Percentiles rank a stretch among this genome's conserved stretches.
Conservation (phyloP, 2,329 filamentous ascomycete species). For the Fusarium papillatum region DNA sequence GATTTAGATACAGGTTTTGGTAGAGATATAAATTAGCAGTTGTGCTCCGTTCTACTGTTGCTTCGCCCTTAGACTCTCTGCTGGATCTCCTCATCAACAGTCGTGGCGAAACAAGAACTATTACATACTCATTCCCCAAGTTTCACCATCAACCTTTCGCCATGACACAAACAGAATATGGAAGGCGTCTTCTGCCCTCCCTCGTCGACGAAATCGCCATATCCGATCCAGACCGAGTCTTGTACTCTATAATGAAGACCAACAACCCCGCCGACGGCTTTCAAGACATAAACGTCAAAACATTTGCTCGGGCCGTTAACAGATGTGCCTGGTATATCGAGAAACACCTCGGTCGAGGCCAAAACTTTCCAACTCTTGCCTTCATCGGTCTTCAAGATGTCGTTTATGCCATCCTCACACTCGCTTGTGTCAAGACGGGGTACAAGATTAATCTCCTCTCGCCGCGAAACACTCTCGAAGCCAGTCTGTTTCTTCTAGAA, state of each 20-base stretch:
- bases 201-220: constrained; percentile 41
- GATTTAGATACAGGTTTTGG: rapidly evolving
- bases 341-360: constrained; percentile 43
- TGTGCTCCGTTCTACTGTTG: neutral
- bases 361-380: constrained; percentile 49
- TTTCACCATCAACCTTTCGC: neutral
- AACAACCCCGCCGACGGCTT: constrained; percentile 44
- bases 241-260: constrained; percentile 53
- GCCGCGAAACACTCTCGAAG: constrained; percentile 47
- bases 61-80: neutral
- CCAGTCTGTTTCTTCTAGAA: constrained; percentile 45
- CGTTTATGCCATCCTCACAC: constrained; percentile 51
- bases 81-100: neutral
- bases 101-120: neutral
- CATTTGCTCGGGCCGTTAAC: constrained; percentile 48
- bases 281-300: constrained; percentile 42
- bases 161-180: neutral
- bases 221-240: constrained; percentile 47
- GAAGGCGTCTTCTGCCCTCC: constrained; percentile 31
- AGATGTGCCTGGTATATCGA: constrained; percentile 49
- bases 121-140: neutral
- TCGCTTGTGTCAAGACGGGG: constrained; percentile 58
- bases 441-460: constrained; percentile 53
- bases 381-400: constrained; percentile 54
- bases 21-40: neutral